These are phyloP conservation scores for Stropharia rugosoannulata DNA, from an alignment of 768 basidiomycete species.

Conservation along the genomic window DNA sequence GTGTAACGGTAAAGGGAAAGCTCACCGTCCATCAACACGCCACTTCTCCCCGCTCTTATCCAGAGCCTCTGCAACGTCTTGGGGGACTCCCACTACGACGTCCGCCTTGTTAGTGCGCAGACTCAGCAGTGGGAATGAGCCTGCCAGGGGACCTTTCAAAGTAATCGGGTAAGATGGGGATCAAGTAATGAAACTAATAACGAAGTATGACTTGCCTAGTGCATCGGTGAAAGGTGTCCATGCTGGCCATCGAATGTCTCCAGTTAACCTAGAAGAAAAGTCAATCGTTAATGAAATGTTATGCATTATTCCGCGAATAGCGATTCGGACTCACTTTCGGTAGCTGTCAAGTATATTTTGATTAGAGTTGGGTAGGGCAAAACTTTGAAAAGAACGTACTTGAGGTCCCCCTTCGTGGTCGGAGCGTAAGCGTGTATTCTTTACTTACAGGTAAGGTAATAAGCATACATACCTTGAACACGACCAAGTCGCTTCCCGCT, in stretches of 20 bases:
- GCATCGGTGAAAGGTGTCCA: slow-evolving; percentile 74
- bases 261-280: slow-evolving; percentile 65
- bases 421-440: neutral
- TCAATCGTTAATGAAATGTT: neutral
- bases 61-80: slow-evolving; percentile 65
- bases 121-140: slow-evolving; percentile 79
- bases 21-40: slow-evolving; percentile 80
- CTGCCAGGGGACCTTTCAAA: slow-evolving; percentile 67
- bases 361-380: neutral
- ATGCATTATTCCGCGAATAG: neutral
- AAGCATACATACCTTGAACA: slow-evolving; percentile 68
- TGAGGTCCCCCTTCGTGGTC: slow-evolving; percentile 72
- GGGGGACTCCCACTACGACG: slow-evolving; percentile 79
- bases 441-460: neutral
- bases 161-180: slow-evolving; percentile 1
- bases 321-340: slow-evolving; percentile 59
- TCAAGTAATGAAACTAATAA: neutral
- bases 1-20: slow-evolving; percentile 2
- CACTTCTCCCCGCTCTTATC: slow-evolving; percentile 69
- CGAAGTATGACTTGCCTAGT: slow-evolving; percentile 47
- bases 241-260: slow-evolving; percentile 86
- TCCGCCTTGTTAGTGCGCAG: slow-evolving; percentile 95
- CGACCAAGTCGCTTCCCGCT: slow-evolving; percentile 60
- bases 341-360: neutral
- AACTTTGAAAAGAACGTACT: slow-evolving; percentile 50